phyloP scores from a whole-genome alignment of 1,284 basidiomycete species.

The Pholiota adiposa region DNA sequence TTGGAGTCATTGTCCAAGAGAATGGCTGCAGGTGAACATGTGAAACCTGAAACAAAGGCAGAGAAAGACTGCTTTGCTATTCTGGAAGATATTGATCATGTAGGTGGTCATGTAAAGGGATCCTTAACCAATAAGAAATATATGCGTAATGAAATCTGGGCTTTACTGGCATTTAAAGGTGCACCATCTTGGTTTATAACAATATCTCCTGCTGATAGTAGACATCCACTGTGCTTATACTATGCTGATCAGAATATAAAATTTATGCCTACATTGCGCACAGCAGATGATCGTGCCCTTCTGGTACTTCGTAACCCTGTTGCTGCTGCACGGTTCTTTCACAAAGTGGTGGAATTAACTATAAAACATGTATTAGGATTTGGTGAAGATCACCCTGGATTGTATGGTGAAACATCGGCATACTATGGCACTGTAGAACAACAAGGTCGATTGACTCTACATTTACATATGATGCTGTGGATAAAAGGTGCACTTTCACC shows the following conservation, averaged over 20 bases:
- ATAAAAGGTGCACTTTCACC: slow-evolving; percentile 29
- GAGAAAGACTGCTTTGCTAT: slow-evolving; percentile 40
- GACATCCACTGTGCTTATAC: slow-evolving; percentile 25
- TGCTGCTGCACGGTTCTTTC: slow-evolving; percentile 33
- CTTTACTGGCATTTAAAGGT: slow-evolving; percentile 24
- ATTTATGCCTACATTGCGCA: slow-evolving; percentile 15
- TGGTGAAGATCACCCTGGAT: slow-evolving; percentile 18
- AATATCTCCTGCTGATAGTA: slow-evolving; percentile 32
- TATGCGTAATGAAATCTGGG: slow-evolving; percentile 39
- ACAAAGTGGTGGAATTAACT: slow-evolving; percentile 30
- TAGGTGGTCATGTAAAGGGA: slow-evolving; percentile 32
- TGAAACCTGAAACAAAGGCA: slow-evolving; percentile 29
- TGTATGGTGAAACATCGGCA: slow-evolving; percentile 31
- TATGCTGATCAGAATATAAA: slow-evolving; percentile 14
- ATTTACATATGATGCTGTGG: slow-evolving; percentile 41
- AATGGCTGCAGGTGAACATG: slow-evolving; percentile 22
- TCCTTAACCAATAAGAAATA: slow-evolving; percentile 36
- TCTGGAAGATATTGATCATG: slow-evolving; percentile 36
- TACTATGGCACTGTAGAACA: slow-evolving; percentile 44
- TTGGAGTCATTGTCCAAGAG: slow-evolving; percentile 16
- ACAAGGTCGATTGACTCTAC: slow-evolving; percentile 39
- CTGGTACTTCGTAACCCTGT: neutral
- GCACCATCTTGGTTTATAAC: slow-evolving; percentile 39
- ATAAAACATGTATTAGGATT: slow-evolving; percentile 32
- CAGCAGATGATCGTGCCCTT: slow-evolving; percentile 10